Evolutionary conservation across 441 rosid genomes (phyloP).

Genomic region (Lepidium campestre): DNA sequence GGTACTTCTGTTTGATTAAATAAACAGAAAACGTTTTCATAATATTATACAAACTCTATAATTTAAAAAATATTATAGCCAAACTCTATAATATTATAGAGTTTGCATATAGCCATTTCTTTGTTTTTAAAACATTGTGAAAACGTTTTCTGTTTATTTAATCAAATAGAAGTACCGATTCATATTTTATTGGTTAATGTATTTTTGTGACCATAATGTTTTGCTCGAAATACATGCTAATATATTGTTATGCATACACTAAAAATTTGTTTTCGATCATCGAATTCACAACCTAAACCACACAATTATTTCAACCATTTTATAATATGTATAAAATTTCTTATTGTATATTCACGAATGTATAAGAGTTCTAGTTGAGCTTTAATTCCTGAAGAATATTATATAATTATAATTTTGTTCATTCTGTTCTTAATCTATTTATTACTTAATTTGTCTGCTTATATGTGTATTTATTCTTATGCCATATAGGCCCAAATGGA

Average conservation of each 20-base stretch:
- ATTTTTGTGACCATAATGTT: not conserved
- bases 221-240: not conserved
- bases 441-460: conserved; percentile 8
- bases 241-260: not conserved
- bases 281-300: not conserved
- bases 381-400: not conserved
- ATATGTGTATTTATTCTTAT: conserved; percentile 22
- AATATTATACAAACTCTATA: too few species aligned
- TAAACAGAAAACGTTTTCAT: too few species aligned
- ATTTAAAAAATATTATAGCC: too few species aligned
- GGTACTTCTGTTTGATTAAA: too few species aligned
- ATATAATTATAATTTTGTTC: not conserved
- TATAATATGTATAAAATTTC: not conserved
- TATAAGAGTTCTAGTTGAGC: not conserved
- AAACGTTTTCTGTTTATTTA: too few species aligned
- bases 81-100: too few species aligned
- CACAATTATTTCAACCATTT: not conserved
- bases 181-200: not conserved
- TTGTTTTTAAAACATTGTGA: too few species aligned
- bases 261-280: not conserved
- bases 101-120: too few species aligned
- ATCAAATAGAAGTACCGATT: not conserved
- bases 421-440: not conserved
- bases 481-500: conserved; percentile 15
- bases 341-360: not conserved